phyloP scores from a whole-genome alignment of 352 stramenopile genomes.

The Globisporangium cederbergense region DNA sequence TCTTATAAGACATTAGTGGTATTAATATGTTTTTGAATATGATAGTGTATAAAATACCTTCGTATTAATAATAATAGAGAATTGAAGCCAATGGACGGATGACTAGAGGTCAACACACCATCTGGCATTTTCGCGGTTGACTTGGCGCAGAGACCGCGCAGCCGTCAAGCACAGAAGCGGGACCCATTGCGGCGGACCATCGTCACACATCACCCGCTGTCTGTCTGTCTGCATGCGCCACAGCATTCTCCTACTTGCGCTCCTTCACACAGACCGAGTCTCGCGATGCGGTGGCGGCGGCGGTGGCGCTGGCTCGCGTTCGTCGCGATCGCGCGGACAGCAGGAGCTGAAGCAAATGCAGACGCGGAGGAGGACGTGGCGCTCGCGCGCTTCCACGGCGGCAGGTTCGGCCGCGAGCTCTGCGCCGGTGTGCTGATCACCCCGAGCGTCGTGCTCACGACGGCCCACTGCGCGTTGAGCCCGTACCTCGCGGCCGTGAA shows the following conservation, averaged over 20 bases:
- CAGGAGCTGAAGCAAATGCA: not conserved
- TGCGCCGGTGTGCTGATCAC: slow-evolving; percentile 5
- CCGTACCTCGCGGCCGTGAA: not conserved
- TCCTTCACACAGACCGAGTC: not conserved
- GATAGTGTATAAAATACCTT: not conserved
- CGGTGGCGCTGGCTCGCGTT: not conserved
- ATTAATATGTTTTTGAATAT: no score
- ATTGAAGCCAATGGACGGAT: not conserved
- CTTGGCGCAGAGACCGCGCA: not conserved
- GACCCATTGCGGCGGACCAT: not conserved
- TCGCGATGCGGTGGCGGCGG: slow-evolving; percentile 1
- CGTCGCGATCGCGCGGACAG: not conserved
- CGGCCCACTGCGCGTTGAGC: slow-evolving; percentile 7
- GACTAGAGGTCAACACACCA: not conserved
- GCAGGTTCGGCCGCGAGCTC: slow-evolving; percentile 2
- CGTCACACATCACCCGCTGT: not conserved
- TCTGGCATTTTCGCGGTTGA: not conserved
- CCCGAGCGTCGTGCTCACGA: slow-evolving; percentile 8
- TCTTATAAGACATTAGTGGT: not conserved
- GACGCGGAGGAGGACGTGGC: not conserved
- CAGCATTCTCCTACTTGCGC: not conserved
- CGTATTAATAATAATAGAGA: not conserved
- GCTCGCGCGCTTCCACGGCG: slow-evolving; percentile 7
- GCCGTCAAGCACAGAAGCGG: not conserved
- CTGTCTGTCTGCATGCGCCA: not conserved